Percentiles rank a stretch among this genome's conserved stretches.
phyloP scores from a whole-genome alignment of 371 early-diverging fungal genomes.

The Syncephalis fuscata region DNA sequence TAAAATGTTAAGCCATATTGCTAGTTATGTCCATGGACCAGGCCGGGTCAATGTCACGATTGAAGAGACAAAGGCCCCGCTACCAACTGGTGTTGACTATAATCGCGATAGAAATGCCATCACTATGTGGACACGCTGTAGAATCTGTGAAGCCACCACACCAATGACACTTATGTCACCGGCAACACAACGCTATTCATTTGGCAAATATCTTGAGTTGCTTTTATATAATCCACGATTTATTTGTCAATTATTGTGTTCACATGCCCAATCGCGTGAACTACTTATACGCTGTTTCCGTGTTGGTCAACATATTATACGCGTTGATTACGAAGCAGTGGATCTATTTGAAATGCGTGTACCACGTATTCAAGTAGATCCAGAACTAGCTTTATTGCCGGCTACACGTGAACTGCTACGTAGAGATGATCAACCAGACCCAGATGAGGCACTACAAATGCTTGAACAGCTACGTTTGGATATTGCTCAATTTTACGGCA shows the following conservation, averaged over 20 bases:
- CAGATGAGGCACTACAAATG: slow-evolving; percentile 42
- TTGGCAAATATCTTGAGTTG: slow-evolving; percentile 89
- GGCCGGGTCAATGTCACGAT: slow-evolving; percentile 63
- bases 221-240: slow-evolving; percentile 60
- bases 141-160: slow-evolving; percentile 46
- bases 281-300: slow-evolving; percentile 68
- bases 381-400: slow-evolving; percentile 26
- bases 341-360: slow-evolving; percentile 59
- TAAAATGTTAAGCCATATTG: slow-evolving; percentile 55
- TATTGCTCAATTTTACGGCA: slow-evolving; percentile 52
- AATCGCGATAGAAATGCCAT: slow-evolving; percentile 40
- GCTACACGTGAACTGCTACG: slow-evolving; percentile 38
- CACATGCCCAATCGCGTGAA: slow-evolving; percentile 60
- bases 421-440: slow-evolving; percentile 26
- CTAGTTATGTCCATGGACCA: slow-evolving; percentile 70
- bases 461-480: slow-evolving; percentile 30
- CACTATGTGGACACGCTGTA: slow-evolving; percentile 73
- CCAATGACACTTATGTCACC: slow-evolving; percentile 64
- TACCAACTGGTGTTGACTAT: slow-evolving; percentile 41
- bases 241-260: slow-evolving; percentile 55
- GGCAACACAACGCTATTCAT: slow-evolving; percentile 75
- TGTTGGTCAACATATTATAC: slow-evolving; percentile 46
- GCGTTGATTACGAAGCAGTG: slow-evolving; percentile 57
- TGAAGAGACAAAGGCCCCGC: slow-evolving; percentile 23
- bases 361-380: slow-evolving; percentile 33